Percentiles rank a stretch among this genome's conserved stretches.
Conservation (phyloP, 2,329 filamentous ascomycete species). For the Fonsecaea pedrosoi region DNA sequence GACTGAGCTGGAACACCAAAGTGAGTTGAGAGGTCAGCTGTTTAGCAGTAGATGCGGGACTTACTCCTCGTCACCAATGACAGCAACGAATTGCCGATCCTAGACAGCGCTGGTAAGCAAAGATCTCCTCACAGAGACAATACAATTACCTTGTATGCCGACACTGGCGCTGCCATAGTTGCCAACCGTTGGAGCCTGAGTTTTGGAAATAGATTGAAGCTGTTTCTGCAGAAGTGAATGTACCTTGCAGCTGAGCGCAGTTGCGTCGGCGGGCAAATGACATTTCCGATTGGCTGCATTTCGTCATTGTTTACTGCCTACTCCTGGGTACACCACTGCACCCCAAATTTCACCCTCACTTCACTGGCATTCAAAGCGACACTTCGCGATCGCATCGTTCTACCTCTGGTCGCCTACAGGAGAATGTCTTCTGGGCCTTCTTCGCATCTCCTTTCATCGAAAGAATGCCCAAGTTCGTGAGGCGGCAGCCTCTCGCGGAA, state of each 20-base stretch:
- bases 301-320: conserved; percentile 28
- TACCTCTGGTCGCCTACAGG: not conserved
- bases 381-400: not conserved
- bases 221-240: not conserved
- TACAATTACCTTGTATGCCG: conserved; percentile 61
- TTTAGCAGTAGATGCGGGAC: conserved; percentile 8
- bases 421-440: conserved; percentile 69
- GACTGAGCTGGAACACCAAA: conserved; percentile 72
- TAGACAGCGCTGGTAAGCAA: conserved; percentile 44
- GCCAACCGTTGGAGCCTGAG: conserved; percentile 2
- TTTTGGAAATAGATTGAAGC: conserved; percentile 16
- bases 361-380: conserved; percentile 2
- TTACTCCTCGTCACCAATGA: conserved; percentile 91
- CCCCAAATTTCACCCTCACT: conserved; percentile 9
- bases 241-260: not conserved
- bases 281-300: conserved; percentile 24
- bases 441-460: conserved; percentile 42
- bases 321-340: not conserved
- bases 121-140: not conserved
- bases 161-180: conserved; percentile 65
- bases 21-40: conserved; percentile 12
- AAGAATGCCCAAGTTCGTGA: conserved; percentile 78
- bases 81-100: conserved; percentile 93
- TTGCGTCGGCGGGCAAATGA: conserved; percentile 2
- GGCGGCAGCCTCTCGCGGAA: conserved; percentile 77